Evolutionary conservation across 1,139 yeast species (phyloP).

Genomic region (Diutina neorugosa): DNA sequence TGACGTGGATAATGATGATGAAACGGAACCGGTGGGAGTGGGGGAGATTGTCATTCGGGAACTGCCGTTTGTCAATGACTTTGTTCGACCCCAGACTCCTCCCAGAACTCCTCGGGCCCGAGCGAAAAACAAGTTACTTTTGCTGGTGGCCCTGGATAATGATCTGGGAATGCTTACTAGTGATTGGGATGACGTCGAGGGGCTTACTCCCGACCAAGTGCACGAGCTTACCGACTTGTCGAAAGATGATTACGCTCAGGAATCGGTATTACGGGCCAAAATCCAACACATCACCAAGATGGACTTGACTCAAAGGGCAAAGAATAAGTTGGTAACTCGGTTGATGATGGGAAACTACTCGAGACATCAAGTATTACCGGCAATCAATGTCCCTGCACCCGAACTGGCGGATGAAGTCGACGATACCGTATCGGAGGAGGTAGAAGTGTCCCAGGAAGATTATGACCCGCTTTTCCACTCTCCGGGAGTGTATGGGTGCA

Average conservation of each 20-base stretch:
- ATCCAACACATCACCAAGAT: constrained; percentile 46
- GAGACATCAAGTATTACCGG: constrained; percentile 19
- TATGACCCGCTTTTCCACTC: constrained; percentile 36
- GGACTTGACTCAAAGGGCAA: constrained; percentile 36
- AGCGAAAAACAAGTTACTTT: constrained; percentile 1
- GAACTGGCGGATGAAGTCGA: constrained; percentile 4
- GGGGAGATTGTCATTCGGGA: constrained; percentile 34
- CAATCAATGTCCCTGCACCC: neutral
- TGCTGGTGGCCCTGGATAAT: constrained; percentile 1
- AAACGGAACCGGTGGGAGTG: constrained; percentile 47
- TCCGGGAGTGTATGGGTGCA: constrained; percentile 25
- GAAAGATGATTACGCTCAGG: constrained; percentile 39
- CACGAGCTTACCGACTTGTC: constrained; percentile 27
- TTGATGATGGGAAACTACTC: constrained; percentile 68
- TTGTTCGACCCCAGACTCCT: constrained; percentile 31
- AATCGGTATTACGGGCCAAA: constrained; percentile 38
- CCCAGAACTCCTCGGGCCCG: neutral
- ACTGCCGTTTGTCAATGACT: constrained; percentile 38
- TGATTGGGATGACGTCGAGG: constrained; percentile 24
- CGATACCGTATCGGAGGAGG: constrained; percentile 17
- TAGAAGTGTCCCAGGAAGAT: constrained; percentile 37
- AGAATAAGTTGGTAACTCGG: constrained; percentile 54
- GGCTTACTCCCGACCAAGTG: constrained; percentile 24
- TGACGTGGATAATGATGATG: constrained; percentile 15
- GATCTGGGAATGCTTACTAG: constrained; percentile 10